Evolutionary conservation across 768 basidiomycete genomes (phyloP).

Genomic region (Amanita fuliginea): DNA sequence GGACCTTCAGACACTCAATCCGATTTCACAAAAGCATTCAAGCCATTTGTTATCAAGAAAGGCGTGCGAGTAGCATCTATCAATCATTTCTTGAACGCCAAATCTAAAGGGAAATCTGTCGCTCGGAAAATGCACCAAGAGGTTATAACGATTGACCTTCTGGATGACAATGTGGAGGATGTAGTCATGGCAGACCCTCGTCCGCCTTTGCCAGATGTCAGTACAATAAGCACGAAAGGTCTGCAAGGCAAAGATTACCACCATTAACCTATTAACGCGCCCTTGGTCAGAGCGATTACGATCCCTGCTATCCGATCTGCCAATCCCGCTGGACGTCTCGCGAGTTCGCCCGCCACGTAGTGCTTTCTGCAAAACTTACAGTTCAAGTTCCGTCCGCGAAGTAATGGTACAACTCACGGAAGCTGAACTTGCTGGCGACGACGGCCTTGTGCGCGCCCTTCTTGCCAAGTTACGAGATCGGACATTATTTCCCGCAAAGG

Average conservation of each 20-base stretch:
- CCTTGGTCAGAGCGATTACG: slow-evolving; percentile 25
- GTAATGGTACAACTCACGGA: slow-evolving; percentile 59
- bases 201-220: slow-evolving; percentile 15
- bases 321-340: slow-evolving; percentile 14
- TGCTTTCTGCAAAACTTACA: slow-evolving; percentile 24
- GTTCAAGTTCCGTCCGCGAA: slow-evolving; percentile 28
- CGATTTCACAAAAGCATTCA: slow-evolving; percentile 70
- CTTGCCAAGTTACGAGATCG: slow-evolving; percentile 53
- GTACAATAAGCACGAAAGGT: slow-evolving; percentile 32
- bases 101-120: slow-evolving; percentile 3
- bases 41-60: slow-evolving; percentile 71
- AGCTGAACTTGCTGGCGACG: slow-evolving; percentile 68
- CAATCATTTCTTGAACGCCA: slow-evolving; percentile 48
- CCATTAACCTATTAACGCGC: background rate
- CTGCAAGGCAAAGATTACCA: slow-evolving; percentile 1
- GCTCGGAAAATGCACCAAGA: background rate
- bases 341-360: slow-evolving; percentile 10
- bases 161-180: slow-evolving; percentile 7
- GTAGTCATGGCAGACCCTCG: slow-evolving; percentile 16
- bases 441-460: slow-evolving; percentile 53
- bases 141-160: slow-evolving; percentile 9
- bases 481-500: slow-evolving; percentile 58
- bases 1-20: slow-evolving; percentile 31
- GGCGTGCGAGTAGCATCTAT: slow-evolving; percentile 59
- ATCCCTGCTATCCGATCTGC: slow-evolving; percentile 24